Evolutionary conservation across 1,139 yeast species (phyloP), one percentile per base, ranked within the genome.

Genomic region (Taphrina deformans): DNA sequence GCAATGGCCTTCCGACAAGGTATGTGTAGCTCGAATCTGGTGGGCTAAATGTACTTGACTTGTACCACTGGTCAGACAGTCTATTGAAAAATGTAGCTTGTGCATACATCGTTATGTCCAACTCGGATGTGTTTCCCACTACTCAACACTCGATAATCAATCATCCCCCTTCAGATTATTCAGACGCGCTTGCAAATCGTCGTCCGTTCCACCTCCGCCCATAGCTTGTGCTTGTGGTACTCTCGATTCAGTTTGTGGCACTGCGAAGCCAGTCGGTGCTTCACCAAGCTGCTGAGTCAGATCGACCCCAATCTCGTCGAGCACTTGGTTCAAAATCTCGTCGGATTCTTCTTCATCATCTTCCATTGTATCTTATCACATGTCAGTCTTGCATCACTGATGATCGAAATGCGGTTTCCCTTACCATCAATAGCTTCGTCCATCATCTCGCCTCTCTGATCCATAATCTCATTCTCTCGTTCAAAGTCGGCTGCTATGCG

Each of bases 361-460:
- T 24, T 65, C 67, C 62, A 87, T 91, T 29, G 63, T 58, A 18
- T 59, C 63, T 59, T 26, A n/a, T 2, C 16, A 29, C 7, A 38
- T n/a, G 48, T 55, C 29, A 55, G 59, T 86, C 89, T 65, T 88
- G 96, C 91, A 92, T 89, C 29, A 93, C 87, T 7, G 33, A 10
- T 29, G 33, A 29, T 29, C 9, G 10, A 29, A n/a, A n/a, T n/a
- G n/a, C 14, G 5, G 44, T 44, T n/a, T 7, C 6, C 10, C 63
- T 14, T 41, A 74, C 92, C 97, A 74, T 93, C 99, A 71, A 95
- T 87, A 14, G 97, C 96, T 74, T 93, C 99, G 75, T 93, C 99
- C 89, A 93, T 95, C 83, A 93, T 90, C 74, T 95, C 99, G 75
- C 93, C 98, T 72, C 96, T 87, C 77, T 93, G 99, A 75, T 93